A percentile compares a stretch with the other conserved stretches of the same genome.
Conservation (phyloP, 768 basidiomycete genomes). For the Lepiota brunneoincarnata region DNA sequence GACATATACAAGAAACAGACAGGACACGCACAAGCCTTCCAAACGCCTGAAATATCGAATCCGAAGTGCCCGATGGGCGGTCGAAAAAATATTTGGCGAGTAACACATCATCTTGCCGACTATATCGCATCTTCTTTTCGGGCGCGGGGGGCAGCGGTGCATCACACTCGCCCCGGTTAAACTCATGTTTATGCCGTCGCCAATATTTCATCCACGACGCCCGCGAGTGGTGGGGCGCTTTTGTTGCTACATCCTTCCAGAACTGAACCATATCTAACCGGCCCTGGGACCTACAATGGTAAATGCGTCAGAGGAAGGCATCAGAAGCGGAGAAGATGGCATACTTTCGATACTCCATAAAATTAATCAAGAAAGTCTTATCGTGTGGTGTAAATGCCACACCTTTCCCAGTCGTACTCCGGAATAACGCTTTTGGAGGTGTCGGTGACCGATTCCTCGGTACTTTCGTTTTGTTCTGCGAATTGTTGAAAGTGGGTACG, state of each 20-base stretch:
- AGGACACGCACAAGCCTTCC: conserved; percentile 54
- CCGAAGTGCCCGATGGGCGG: conserved; percentile 78
- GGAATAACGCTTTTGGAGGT: conserved; percentile 72
- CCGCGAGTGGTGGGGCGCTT: conserved; percentile 86
- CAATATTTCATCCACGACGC: conserved; percentile 96
- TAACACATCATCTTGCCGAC: conserved; percentile 72
- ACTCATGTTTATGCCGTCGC: conserved; percentile 83
- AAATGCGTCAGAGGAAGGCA: conserved; percentile 1
- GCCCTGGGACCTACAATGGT: conserved; percentile 37
- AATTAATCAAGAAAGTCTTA: conserved; percentile 70
- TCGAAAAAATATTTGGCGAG: conserved; percentile 72
- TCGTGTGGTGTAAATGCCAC: conserved; percentile 88
- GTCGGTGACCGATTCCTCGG: conserved; percentile 73
- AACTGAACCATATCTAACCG: conserved; percentile 29
- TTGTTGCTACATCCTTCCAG: conserved; percentile 33
- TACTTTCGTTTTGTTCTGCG: conserved; percentile 17
- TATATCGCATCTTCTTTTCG: conserved; percentile 88
- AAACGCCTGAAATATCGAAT: conserved; percentile 82
- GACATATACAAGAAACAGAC: conserved; percentile 8
- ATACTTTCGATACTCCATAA: conserved; percentile 76
- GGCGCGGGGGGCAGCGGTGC: conserved; percentile 74
- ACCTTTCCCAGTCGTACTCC: conserved; percentile 88
- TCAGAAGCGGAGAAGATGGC: neutral
- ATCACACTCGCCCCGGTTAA: conserved; percentile 61
- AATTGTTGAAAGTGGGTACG: conserved; percentile 35